Evolutionary conservation across 768 basidiomycete genomes (phyloP), one percentile per base, ranked within the genome.

Genomic region (Boletus rubroflammeus): DNA sequence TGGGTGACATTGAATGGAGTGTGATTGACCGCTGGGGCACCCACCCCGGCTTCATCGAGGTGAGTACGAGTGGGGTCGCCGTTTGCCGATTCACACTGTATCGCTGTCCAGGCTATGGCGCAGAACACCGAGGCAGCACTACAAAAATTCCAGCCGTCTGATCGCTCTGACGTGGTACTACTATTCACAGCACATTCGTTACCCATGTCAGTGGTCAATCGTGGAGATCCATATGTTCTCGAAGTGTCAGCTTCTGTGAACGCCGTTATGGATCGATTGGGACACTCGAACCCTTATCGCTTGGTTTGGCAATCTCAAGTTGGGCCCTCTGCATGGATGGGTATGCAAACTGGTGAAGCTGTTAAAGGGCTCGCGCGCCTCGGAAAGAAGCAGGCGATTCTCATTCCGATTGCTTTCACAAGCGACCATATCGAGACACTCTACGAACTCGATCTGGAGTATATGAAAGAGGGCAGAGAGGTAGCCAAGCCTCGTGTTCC

Each of bases 351-450:
- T 2, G 78, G 82, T 17, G 93, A 92, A 50, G 90, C 94, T 42
- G 75, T 99, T 67, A 93, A 97, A 77, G 90, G 90, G 17, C 78
- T 91, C 40, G 86, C 88, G 48, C 81, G 85, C 17, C 74, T 90
- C 38, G 88, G 88, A 29, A 81, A 78, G 68, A 91, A 90, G 69
- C 82, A 85, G 57, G 85, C 80, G 4, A 78, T 98, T 52, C 75
- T 98, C 36, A 84, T 99, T 7, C 97, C 97, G 0, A 94, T 99
- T 57, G 97, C 97, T 25, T 99, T 99, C 75, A 99, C 97, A 14
- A 94, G 89, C 69, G 97, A 99, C 73, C 97, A 99, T 69, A 98
- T 99, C 65, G 97, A 99, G 77, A 99, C 97, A 23, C 77, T 99
- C 47, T 98, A 90, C 64, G 97, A 99, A 75, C 79, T 98, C 47